Conservation (phyloP, 2,329 filamentous ascomycete species). For the Neonectria coccinea region DNA sequence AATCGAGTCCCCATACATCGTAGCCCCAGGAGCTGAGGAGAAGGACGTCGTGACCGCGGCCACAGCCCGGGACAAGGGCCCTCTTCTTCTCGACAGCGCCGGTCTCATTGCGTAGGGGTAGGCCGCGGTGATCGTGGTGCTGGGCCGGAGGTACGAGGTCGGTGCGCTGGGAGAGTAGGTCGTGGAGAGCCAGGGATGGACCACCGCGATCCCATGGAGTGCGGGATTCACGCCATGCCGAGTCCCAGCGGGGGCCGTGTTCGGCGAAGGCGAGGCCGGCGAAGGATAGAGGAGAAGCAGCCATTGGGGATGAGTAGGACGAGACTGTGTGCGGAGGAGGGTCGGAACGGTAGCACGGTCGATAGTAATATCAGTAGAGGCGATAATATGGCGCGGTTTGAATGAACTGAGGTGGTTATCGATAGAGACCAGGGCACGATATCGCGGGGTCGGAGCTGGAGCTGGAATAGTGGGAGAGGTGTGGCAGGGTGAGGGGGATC, state of each 20-base stretch:
- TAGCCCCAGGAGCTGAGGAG: slow-evolving; percentile 81
- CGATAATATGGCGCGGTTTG: not conserved
- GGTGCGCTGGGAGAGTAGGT: slow-evolving; percentile 60
- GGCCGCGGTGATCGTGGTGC: slow-evolving; percentile 48
- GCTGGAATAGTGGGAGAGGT: not conserved
- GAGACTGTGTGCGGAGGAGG: not conserved
- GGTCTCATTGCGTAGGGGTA: slow-evolving; percentile 40
- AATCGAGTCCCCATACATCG: slow-evolving; percentile 81
- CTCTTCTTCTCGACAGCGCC: slow-evolving; percentile 44
- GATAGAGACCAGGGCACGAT: not conserved
- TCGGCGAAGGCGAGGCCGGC: slow-evolving; percentile 47
- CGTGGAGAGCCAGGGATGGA: slow-evolving; percentile 65
- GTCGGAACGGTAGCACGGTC: not conserved
- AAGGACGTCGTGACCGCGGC: slow-evolving; percentile 83
- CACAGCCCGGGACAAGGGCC: slow-evolving; percentile 85
- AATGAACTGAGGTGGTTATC: slow-evolving; percentile 6
- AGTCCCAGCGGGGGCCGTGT: slow-evolving; percentile 59
- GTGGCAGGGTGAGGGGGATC: slow-evolving; percentile 11
- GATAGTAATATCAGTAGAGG: not conserved
- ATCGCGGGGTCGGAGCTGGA: slow-evolving; percentile 7
- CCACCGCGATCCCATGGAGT: slow-evolving; percentile 69
- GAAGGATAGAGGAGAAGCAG: slow-evolving; percentile 49
- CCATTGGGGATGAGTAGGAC: slow-evolving; percentile 34
- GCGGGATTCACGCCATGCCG: slow-evolving; percentile 58
- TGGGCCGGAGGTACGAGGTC: slow-evolving; percentile 57